These are phyloP conservation scores for Pseudotulostoma volvatum DNA, from an alignment of 495 filamentous ascomycete species.

Conservation along the genomic window DNA sequence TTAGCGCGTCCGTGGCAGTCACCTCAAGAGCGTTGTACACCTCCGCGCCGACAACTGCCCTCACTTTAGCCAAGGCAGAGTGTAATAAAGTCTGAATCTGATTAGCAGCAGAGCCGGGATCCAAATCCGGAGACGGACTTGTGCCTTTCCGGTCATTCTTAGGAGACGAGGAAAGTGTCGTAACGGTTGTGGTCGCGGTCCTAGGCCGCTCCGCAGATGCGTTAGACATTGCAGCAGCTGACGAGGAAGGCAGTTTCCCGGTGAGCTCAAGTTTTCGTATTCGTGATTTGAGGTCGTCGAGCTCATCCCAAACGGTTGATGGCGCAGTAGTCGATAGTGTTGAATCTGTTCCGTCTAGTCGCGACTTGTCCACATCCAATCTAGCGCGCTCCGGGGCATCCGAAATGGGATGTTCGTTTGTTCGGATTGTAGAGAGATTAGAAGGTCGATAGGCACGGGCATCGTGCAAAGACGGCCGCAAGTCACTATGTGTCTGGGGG, in stretches of 20 bases:
- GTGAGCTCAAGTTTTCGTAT: conserved; percentile 86
- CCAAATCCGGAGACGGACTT: conserved; percentile 32
- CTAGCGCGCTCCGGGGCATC: conserved; percentile 24
- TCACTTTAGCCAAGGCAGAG: conserved; percentile 63
- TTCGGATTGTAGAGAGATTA: conserved; percentile 33
- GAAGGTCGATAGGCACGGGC: conserved; percentile 36
- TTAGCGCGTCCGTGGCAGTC: conserved; percentile 65
- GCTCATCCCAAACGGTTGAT: conserved; percentile 93
- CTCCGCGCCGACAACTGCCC: conserved; percentile 44
- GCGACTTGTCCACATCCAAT: conserved; percentile 32
- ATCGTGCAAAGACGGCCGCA: conserved; percentile 30
- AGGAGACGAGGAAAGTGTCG: conserved; percentile 78
- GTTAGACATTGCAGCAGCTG: conserved; percentile 59
- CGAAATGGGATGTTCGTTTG: conserved; percentile 29
- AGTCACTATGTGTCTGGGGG: conserved; percentile 23
- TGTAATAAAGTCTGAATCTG: conserved; percentile 64
- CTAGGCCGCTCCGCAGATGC: conserved; percentile 65
- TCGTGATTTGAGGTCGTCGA: conserved; percentile 88
- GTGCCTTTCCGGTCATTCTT: conserved; percentile 38
- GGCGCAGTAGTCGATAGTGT: conserved; percentile 73
- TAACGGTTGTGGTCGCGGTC: conserved; percentile 87
- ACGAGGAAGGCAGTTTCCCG: conserved; percentile 67
- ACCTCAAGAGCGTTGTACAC: conserved; percentile 69
- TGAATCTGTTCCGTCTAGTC: conserved; percentile 55
- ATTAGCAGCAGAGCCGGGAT: conserved; percentile 10